Evolutionary conservation across 352 stramenopile genomes (phyloP).

Genomic region (Globisporangium splendens): DNA sequence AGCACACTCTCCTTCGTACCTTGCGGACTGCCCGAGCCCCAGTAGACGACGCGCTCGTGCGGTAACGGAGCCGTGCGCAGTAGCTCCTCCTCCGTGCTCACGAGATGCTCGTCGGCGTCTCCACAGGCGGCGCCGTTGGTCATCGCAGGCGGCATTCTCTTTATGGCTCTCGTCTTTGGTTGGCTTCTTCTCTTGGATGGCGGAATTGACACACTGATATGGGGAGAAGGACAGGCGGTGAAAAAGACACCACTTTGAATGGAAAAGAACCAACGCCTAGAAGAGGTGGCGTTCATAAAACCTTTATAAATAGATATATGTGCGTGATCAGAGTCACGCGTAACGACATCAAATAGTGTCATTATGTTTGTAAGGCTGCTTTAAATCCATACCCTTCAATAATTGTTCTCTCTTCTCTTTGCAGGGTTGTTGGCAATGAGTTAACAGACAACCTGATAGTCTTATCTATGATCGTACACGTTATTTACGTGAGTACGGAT

Average conservation of each 20-base stretch:
- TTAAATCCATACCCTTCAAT: not conserved
- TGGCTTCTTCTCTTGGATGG: not conserved
- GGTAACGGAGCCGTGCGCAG: conserved; percentile 46
- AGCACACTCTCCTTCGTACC: conserved; percentile 23
- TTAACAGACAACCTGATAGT: no score
- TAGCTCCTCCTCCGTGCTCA: conserved; percentile 57
- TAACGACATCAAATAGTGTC: not conserved
- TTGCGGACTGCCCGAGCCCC: conserved; percentile 80
- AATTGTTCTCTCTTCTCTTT: not conserved
- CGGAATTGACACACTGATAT: not conserved
- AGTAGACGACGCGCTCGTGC: conserved; percentile 78
- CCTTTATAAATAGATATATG: not conserved
- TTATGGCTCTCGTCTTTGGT: no score
- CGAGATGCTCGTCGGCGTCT: conserved; percentile 6
- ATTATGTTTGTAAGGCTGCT: no score
- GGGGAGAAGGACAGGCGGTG: not conserved
- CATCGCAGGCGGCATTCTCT: conserved; percentile 4
- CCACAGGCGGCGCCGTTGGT: not conserved
- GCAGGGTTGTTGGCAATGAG: no score
- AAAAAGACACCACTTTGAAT: not conserved
- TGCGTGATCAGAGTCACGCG: not conserved
- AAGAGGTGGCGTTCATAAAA: not conserved
- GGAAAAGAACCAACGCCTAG: not conserved
- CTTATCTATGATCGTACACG: not conserved
- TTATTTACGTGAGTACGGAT: not conserved